Evolutionary conservation across 768 basidiomycete genomes (phyloP), one percentile per base, ranked within the genome.

Genomic region (Dendrothele bispora): DNA sequence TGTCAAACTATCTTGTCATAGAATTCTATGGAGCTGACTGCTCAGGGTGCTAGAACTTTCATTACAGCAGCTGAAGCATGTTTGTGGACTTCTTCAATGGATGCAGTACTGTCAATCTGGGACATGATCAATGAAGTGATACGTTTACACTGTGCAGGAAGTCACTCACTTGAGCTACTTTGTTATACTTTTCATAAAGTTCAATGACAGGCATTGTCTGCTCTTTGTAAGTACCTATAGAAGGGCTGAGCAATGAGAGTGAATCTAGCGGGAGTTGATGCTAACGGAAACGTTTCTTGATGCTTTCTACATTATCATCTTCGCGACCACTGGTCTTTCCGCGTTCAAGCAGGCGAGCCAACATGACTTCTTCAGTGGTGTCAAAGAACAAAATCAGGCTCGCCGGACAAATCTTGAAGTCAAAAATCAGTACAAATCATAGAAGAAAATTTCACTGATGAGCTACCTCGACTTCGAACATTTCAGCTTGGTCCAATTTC

Each of bases 401-500:
- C 2, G 93, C 88, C 41, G 71, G 52, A 68, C 94, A 97, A 49
- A 97, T 87, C 91, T 92, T 46, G 1, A 39, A 28, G 29, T n/a
- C 20, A 17, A 28, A 17, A 29, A 48, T 32, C 20, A 35, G 43
- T 44, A n/a, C 17, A 30, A 32, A 25, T 7, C 20, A 43, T 35
- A 20, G 30, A 43, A 14, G 12, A 24, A 14, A 28, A 34, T 20
- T 5, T 30, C 24, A 17, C n/a, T 4, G 5, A 17, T 17, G 3
- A 66, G 79, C 46, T 55, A 93, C 95, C 39, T 83, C 76, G 56
- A 88, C 74, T 59, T 98, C 95, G 61, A 98, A 99, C 63, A 84
- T 84, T 59, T 86, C 51, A 0, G 95, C 95, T 69, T 99, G 97
- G 64, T 99, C 97, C 93, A 98, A 94, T 75, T 98, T 94, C 51